Conservation (phyloP, 2,329 filamentous ascomycete species). For the Xylaria sp. region DNA sequence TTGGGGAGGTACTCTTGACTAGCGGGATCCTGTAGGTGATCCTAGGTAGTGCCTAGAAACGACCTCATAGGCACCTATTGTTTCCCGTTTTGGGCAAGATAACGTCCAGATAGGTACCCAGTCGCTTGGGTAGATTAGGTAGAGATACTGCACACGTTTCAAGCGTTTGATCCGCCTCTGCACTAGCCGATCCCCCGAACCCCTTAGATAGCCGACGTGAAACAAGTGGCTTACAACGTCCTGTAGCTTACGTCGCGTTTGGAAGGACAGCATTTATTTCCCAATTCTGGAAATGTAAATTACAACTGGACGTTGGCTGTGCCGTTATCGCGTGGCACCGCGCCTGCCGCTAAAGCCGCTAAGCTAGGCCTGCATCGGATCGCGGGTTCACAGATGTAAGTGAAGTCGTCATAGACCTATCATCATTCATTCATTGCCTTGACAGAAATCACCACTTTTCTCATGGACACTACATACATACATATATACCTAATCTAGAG, state of each 20-base stretch:
- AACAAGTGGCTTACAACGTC: constrained; percentile 23
- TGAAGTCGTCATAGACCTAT: constrained; percentile 36
- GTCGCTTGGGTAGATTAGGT: too few relatives aligned
- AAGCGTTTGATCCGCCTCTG: constrained; percentile 2
- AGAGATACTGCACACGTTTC: constrained; percentile 12
- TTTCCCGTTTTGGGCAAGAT: background rate
- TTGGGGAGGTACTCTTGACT: too few relatives aligned
- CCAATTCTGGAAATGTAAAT: constrained; percentile 30
- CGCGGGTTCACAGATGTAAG: constrained; percentile 10
- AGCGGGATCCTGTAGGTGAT: background rate
- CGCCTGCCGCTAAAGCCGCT: constrained; percentile 12
- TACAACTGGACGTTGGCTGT: background rate
- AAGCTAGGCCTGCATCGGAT: constrained; percentile 13
- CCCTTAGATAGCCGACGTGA: constrained; percentile 19
- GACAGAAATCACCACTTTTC: background rate
- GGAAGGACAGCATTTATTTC: constrained; percentile 8
- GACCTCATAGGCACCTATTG: background rate
- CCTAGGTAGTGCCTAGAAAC: background rate
- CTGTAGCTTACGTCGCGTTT: background rate
- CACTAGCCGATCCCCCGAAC: constrained; percentile 1
- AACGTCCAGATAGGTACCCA: too few relatives aligned
- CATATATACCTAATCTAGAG: background rate
- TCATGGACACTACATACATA: background rate
- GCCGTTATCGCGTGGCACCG: background rate
- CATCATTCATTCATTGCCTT: background rate